Percentiles rank a stretch among this genome's conserved stretches.
phyloP scores from a whole-genome alignment of 768 basidiomycete species.

The Hypholoma sublateritium region DNA sequence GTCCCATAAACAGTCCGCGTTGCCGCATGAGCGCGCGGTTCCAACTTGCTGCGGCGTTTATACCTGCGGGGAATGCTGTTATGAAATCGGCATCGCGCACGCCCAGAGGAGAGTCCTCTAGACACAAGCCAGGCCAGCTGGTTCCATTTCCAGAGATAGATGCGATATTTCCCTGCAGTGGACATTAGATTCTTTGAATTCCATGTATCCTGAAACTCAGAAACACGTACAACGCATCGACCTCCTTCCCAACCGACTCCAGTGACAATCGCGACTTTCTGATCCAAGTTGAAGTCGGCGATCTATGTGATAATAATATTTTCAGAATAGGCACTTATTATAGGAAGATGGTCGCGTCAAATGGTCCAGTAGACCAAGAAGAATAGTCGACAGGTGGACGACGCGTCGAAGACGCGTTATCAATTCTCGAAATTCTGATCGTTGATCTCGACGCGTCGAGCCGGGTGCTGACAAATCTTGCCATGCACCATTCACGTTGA shows the following conservation, averaged over 20 bases:
- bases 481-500: not conserved
- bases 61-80: constrained; percentile 80
- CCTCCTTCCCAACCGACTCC: constrained; percentile 69
- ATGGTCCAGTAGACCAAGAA: no score
- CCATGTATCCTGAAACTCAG: not conserved
- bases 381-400: not conserved
- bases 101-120: constrained; percentile 79
- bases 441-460: not conserved
- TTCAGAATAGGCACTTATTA: not conserved
- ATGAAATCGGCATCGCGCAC: constrained; percentile 74
- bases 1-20: constrained; percentile 77
- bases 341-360: not conserved
- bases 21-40: constrained; percentile 76
- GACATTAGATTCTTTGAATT: not conserved
- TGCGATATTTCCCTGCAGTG: constrained; percentile 54
- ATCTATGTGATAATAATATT: no score
- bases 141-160: constrained; percentile 39
- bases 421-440: not conserved
- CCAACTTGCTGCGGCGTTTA: constrained; percentile 81
- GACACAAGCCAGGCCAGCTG: constrained; percentile 70
- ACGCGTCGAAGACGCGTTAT: not conserved
- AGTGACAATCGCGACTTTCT: constrained; percentile 65
- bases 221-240: constrained; percentile 58
- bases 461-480: not conserved
- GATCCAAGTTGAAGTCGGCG: constrained; percentile 45